These are phyloP conservation scores for Solanum microdontum DNA, from an alignment of 257 asterid species.

Conservation along the genomic window DNA sequence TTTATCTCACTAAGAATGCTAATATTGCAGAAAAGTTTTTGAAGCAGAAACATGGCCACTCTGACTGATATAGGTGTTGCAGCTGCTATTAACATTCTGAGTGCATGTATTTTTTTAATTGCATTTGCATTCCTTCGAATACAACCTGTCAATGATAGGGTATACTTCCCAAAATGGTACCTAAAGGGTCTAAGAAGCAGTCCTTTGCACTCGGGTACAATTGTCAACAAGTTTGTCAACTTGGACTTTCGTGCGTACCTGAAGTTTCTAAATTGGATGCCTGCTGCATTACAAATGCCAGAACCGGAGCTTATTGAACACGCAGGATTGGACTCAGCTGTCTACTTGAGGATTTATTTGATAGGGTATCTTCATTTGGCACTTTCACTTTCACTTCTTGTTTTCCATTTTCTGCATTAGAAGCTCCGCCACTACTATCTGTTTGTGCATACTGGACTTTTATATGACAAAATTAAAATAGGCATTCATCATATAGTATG, in stretches of 20 bases:
- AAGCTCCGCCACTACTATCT: background rate
- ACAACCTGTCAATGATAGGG: slow-evolving; percentile 88
- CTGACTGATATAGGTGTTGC: slow-evolving; percentile 68
- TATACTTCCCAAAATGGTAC: slow-evolving; percentile 96
- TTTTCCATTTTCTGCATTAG: background rate
- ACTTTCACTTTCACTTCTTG: background rate
- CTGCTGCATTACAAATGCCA: slow-evolving; percentile 85
- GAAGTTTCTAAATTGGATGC: slow-evolving; percentile 86
- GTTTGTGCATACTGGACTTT: background rate
- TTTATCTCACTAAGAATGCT: background rate
- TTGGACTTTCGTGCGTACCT: slow-evolving; percentile 69
- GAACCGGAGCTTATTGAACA: slow-evolving; percentile 90
- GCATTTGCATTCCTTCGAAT: slow-evolving; percentile 86
- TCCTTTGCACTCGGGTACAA: slow-evolving; percentile 58
- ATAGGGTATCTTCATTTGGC: slow-evolving; percentile 44
- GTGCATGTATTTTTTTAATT: slow-evolving; percentile 63
- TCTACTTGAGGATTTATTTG: slow-evolving; percentile 81
- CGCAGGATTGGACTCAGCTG: slow-evolving; percentile 93
- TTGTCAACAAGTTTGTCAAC: slow-evolving; percentile 62
- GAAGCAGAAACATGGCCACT: slow-evolving; percentile 52
- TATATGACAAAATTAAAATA: background rate
- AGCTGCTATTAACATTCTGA: slow-evolving; percentile 64
- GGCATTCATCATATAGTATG: background rate
- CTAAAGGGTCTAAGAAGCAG: slow-evolving; percentile 72
- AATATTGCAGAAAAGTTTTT: slow-evolving; percentile 11